Evolutionary conservation across 2,329 filamentous ascomycete species (phyloP).

Genomic region (Microascus cirrosus): DNA sequence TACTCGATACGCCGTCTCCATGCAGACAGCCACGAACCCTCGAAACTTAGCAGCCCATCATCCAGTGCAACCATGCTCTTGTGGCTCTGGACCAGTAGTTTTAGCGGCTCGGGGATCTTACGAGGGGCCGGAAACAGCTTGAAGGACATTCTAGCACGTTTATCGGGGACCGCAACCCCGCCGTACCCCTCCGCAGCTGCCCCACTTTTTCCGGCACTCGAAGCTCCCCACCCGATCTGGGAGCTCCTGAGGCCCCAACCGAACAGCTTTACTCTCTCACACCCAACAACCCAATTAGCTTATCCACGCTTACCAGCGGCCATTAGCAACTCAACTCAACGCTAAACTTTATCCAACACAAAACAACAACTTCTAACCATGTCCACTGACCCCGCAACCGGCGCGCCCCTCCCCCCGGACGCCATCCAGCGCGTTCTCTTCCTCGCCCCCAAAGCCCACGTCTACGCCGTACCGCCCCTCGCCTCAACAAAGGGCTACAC

Average conservation of each 20-base stretch:
- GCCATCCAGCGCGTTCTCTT: conserved; percentile 81
- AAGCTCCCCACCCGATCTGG: background rate
- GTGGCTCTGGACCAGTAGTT: too few relatives aligned
- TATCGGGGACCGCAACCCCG: background rate
- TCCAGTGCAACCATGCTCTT: too few relatives aligned
- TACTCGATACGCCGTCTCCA: too few relatives aligned
- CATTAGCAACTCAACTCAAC: background rate
- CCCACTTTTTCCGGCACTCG: background rate
- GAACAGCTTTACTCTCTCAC: too few relatives aligned
- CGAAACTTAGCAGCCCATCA: too few relatives aligned
- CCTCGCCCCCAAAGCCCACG: conserved; percentile 61
- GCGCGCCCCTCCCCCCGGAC: conserved; percentile 54
- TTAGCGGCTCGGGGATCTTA: too few relatives aligned
- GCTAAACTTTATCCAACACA: background rate
- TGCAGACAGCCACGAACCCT: too few relatives aligned
- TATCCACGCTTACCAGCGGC: background rate
- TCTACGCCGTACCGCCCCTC: conserved; percentile 80
- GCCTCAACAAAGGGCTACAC: conserved; percentile 69
- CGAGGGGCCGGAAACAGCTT: too few relatives aligned
- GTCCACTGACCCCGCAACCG: conserved; percentile 57
- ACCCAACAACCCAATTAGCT: background rate
- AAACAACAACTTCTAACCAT: conserved; percentile 30
- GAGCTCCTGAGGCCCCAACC: background rate
- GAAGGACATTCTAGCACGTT: too few relatives aligned
- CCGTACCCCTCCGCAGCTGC: background rate